These are phyloP conservation scores for Fusarium compactum DNA, from an alignment of 2,329 filamentous ascomycete species.

Conservation along the genomic window DNA sequence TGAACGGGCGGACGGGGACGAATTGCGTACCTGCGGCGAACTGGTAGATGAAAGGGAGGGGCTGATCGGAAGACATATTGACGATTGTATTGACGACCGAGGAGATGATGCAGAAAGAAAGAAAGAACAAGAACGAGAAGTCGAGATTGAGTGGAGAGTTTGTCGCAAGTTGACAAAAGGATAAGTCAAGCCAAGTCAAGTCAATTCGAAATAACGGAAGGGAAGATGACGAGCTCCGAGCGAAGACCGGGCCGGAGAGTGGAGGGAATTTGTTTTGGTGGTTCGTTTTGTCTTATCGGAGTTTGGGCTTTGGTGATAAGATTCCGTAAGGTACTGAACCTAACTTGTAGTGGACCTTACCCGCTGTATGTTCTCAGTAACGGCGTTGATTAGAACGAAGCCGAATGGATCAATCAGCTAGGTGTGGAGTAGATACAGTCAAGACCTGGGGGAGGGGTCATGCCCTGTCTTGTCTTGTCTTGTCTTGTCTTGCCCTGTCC, in stretches of 20 bases:
- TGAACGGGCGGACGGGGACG: constrained; percentile 32
- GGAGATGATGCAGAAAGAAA: constrained; percentile 7
- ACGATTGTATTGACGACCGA: constrained; percentile 19
- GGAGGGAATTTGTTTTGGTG: constrained; percentile 48
- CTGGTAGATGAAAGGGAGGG: constrained; percentile 93
- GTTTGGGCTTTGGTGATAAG: constrained; percentile 41
- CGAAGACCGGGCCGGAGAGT: constrained; percentile 46
- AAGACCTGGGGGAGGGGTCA: constrained; percentile 35
- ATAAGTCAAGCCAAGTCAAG: constrained; percentile 5
- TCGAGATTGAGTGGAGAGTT: constrained; percentile 26
- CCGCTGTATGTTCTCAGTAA: not conserved
- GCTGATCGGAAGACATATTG: constrained; percentile 66
- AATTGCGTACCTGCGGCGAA: constrained; percentile 83
- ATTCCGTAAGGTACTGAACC: constrained; percentile 16
- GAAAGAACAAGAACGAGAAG: constrained; percentile 9
- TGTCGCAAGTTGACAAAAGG: constrained; percentile 25
- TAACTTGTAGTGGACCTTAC: not conserved
- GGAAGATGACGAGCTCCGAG: constrained; percentile 45
- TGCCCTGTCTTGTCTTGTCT: not conserved
- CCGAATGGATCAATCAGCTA: constrained; percentile 21
- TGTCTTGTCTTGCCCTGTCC: too few species aligned
- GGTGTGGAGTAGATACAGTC: constrained; percentile 25
- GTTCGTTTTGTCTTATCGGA: constrained; percentile 43
- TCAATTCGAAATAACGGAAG: constrained; percentile 14
- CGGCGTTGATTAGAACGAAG: constrained; percentile 22